Evolutionary conservation across 225 moss, liverwort and hornwort species (phyloP).

Genomic region (Neckera pumila): DNA sequence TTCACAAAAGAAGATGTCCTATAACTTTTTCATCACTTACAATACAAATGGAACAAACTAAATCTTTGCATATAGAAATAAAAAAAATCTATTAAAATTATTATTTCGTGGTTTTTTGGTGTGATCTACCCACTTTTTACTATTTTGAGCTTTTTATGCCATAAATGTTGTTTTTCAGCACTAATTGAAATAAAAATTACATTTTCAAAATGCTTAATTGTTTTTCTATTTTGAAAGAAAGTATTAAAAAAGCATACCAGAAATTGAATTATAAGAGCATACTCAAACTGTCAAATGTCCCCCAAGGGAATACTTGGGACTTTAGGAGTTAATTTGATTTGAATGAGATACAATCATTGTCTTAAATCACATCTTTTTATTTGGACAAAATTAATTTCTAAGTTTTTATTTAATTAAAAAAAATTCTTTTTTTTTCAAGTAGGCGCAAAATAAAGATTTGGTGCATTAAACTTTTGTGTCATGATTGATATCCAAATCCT

Average conservation of each 20-base stretch:
- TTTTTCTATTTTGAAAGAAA: no score
- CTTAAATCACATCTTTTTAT: not conserved
- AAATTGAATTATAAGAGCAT: no score
- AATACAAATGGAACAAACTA: not conserved
- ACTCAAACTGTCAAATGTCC: no score
- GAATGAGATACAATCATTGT: not conserved
- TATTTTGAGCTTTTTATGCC: no score
- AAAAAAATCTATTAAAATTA: not conserved
- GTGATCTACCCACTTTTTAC: rapidly evolving
- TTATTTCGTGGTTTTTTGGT: not conserved
- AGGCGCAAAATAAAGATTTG: not conserved
- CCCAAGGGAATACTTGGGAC: rapidly evolving
- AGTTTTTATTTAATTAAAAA: not conserved
- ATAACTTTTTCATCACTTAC: not conserved
- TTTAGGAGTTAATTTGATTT: no score
- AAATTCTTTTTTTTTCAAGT: not conserved
- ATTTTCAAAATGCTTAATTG: rapidly evolving
- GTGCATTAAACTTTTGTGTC: no score
- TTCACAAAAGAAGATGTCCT: not conserved
- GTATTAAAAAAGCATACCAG: no score
- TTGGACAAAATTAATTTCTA: not conserved
- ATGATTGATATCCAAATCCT: rapidly evolving
- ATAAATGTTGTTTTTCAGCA: rapidly evolving
- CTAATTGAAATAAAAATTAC: not conserved
- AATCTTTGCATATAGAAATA: not conserved